phyloP scores from a whole-genome alignment of 257 asterid species.

The Cruciata laevipes region DNA sequence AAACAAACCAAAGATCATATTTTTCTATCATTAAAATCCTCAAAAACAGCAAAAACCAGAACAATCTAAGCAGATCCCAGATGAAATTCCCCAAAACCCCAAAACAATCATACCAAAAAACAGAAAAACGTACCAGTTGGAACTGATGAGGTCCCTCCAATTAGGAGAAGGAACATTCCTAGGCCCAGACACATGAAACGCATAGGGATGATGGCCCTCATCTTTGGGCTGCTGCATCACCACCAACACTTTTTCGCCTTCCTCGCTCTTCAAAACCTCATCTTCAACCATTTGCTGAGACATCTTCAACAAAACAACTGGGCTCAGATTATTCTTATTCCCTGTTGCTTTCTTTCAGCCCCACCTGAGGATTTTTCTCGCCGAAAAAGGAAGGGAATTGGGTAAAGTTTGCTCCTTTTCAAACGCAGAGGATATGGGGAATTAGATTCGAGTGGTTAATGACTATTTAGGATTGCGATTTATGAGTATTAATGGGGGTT shows the following conservation, averaged over 20 bases:
- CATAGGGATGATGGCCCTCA: slow-evolving; percentile 40
- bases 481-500: slow-evolving; percentile 18
- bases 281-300: slow-evolving; percentile 11
- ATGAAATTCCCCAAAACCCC: neutral
- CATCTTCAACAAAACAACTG: slow-evolving; percentile 1
- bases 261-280: slow-evolving; percentile 11
- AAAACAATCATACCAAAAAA: neutral
- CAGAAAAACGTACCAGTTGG: slow-evolving; percentile 48
- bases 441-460: slow-evolving; percentile 20
- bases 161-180: slow-evolving; percentile 62
- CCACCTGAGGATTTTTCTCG: slow-evolving; percentile 11
- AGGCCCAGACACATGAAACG: slow-evolving; percentile 76
- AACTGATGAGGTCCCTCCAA: slow-evolving; percentile 66
- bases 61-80: neutral
- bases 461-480: slow-evolving; percentile 32
- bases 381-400: slow-evolving; percentile 2
- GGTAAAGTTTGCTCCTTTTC: neutral
- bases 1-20: neutral
- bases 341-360: slow-evolving; percentile 1
- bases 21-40: neutral
- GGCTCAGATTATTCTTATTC: slow-evolving; percentile 9
- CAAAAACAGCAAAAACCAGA: neutral
- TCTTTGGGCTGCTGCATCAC: slow-evolving; percentile 8
- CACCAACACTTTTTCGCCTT: slow-evolving; percentile 11
- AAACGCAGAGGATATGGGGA: neutral